Base-by-base conservation (phyloP, 2,329 filamentous ascomycete genomes). In the Chaetoscypha palmicola region DNA sequence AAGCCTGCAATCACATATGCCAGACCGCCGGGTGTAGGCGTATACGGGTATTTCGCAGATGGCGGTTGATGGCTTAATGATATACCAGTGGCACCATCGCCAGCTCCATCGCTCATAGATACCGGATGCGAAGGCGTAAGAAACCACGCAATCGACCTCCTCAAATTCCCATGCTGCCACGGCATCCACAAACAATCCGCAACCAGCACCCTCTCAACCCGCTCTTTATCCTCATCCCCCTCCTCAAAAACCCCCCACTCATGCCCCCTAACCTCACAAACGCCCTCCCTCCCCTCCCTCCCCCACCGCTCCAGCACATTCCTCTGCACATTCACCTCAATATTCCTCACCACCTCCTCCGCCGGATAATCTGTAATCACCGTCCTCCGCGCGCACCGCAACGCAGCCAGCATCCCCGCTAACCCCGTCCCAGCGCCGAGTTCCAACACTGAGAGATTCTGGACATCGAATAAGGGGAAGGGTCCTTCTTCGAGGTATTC, bases 101-200 rank as follows among this genome's bases (percentile, higher is more conserved):
- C 5, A 5, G 8, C 16, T 33, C 8, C 5, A n/a, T 7, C 8
- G 9, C 8, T 5, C 7, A n/a, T 11, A 5, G 5, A 5, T 12
- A 12, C 17, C 8, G 26, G 3, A 16, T n/a, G 3, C 17, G 26
- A 20, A 8, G 38, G 38, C 1, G 38, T 24, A 17, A 87, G 67
- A 58, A 86, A 84, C 62, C 78, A 76, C 4, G 70, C 62, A 58
- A 86, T 76, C 19, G 80, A 84, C 32, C 59, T 62, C 36, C 72
- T 72, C 20, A 88, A 69, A 60, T 80, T 83, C n/a, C 64, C 70
- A 62, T 88, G 84, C 66, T 87, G 75, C 67, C 73, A 74, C 1
- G 77, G 75, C 79, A 87, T 86, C 83, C 83, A 88, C 45, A 85
- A 71, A 57, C 83, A 86, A 63, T 88, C 83, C 49, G 81, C 79